Base-by-base conservation (phyloP, 2,329 filamentous ascomycete species). In the Beauveria australis region DNA sequence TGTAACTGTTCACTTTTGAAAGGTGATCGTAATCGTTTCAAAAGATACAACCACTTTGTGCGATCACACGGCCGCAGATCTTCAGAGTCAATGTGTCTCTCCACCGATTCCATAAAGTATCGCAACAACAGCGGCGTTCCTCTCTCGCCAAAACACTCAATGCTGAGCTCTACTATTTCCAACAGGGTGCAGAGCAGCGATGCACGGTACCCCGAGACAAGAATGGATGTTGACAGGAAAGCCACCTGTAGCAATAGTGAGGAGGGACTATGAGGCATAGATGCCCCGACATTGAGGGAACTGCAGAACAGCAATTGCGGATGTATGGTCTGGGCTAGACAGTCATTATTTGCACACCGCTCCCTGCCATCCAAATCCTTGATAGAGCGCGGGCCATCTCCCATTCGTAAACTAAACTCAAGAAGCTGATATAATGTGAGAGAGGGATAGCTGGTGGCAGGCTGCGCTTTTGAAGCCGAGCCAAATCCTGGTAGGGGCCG, bases 401-500 rank as follows among this genome's bases (percentile, higher is more conserved):
- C 60, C n/a, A 43, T 40, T 9, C 46, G 26, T 14, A 53, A n/a
- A 24, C 49, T 60, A 10, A 60, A 60, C 3, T 60, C 58, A 9
- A 60, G 37, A 5, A 60, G 51, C 41, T 60, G 58, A 19, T 60
- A 60, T 33, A 60, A 19, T 26, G 49, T 47, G 41, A 54, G 58
- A 19, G 41, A 14, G 1, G 58, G 58, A 22, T 48, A 53, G 40
- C 41, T 53, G 26, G 58, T 46, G n/a, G 43, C 43, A 5, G 58
- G 28, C 5, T 54, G 58, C 8, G 48, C 18, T 16, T 53, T 30
- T 19, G 41, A 26, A 18, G 51, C 48, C 5, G 62, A 49, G 5
- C 74, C 73, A 53, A 77, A 76, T 3, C 71, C 74, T 4, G 69
- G 66, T 62, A 78, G 77, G 28, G 85, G 81, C 19, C 78, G 77